Evolutionary conservation across 2,329 filamentous ascomycete genomes (phyloP).

Genomic region (Fusarium robinianum): DNA sequence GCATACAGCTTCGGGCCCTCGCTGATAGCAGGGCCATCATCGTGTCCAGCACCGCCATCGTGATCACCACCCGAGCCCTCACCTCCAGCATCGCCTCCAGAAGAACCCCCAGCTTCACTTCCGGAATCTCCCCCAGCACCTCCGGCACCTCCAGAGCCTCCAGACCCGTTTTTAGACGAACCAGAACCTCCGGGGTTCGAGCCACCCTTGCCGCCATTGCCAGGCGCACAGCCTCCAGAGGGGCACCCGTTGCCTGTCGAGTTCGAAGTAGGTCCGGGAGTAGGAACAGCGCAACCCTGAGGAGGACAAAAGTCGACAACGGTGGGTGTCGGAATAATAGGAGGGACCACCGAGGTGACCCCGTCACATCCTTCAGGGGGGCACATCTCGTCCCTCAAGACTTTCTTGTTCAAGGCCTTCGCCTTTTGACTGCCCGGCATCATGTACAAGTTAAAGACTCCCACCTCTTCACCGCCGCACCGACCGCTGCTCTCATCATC

Average conservation of each 20-base stretch:
- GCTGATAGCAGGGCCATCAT: conserved; percentile 12
- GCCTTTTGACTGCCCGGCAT: conserved; percentile 3
- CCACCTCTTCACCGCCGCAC: conserved; percentile 32
- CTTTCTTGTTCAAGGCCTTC: not conserved
- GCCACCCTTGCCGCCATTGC: not conserved
- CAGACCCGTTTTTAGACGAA: not conserved
- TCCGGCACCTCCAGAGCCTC: not conserved
- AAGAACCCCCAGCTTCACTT: not conserved
- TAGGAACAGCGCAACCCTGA: conserved; percentile 10
- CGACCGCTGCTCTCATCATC: conserved; percentile 20
- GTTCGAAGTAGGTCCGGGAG: conserved; percentile 8
- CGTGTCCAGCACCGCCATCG: conserved; percentile 1
- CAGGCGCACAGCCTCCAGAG: conserved; percentile 10
- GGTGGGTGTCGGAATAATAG: not conserved
- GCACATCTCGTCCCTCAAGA: conserved; percentile 5
- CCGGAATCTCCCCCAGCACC: not conserved
- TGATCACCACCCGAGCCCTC: no score
- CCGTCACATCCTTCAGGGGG: conserved; percentile 2
- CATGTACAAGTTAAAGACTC: conserved; percentile 19
- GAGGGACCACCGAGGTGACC: not conserved
- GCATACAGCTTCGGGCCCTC: conserved; percentile 18
- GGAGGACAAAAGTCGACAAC: conserved; percentile 7
- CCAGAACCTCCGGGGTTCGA: not conserved
- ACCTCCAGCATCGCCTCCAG: conserved; percentile 2
- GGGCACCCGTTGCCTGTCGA: conserved; percentile 13